Base-by-base conservation (phyloP, 2,329 filamentous ascomycete species). In the Dissoconium aciculare region DNA sequence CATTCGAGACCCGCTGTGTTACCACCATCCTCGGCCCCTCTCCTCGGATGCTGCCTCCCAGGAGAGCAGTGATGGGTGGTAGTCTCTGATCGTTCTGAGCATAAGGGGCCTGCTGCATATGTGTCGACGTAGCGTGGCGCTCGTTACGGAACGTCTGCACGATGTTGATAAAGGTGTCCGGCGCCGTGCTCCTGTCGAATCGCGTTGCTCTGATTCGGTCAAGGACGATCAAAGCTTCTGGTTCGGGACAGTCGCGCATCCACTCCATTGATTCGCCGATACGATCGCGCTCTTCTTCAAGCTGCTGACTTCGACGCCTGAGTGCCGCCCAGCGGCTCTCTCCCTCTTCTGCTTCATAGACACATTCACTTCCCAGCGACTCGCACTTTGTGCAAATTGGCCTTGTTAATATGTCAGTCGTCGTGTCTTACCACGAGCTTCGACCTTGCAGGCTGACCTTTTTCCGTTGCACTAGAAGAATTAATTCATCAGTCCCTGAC, bases 261-360 rank as follows among this genome's bases (percentile, higher is more conserved):
- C 42, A 44, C 21, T 35, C 28, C 16, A 52, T 28, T 15, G 51
- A 29, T n/a, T 50, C 45, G 10, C 45, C 41, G 10, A 48, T 28
- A 24, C 50, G 44, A 26, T 48, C 39, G 19, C 47, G 45, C 28
- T 51, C 49, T 12, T 39, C 37, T 32, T 52, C 46, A 11, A 52
- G 40, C 5, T 45, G 34, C 15, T 46, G 42, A 30, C 47, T 52
- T 14, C 45, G 44, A 13, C 49, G 47, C 16, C 45, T 43, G 6
- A 51, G 36, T 9, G 48, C 49, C 3, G 48, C 50, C 49, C 47
- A 51, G 11, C 49, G 43, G 30, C 47, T 51, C 25, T 52, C 49
- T 33, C 48, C 49, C 32, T 49, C 48, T 29, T 52, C 47, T 13
- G 48, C 48, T 30, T 52, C 45, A 31, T 51, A 52, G 11, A 37